Conservation (phyloP, 2,329 filamentous ascomycete species). For the Colletotrichum spinosum region DNA sequence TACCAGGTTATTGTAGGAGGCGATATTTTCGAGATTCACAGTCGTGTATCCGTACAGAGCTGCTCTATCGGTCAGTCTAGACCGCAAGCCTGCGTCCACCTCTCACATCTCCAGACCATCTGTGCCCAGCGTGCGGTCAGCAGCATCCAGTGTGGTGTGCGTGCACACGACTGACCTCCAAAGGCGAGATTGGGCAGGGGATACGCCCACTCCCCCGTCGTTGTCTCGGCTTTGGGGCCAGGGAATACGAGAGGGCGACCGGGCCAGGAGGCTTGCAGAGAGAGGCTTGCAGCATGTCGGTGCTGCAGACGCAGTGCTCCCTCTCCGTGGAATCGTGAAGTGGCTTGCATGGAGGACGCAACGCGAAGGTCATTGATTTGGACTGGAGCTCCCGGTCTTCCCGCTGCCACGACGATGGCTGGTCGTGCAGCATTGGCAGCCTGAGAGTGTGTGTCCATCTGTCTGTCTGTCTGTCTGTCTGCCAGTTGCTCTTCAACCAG, state of each 20-base stretch:
- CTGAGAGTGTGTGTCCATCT: too few species aligned
- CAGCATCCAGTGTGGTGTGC: not conserved
- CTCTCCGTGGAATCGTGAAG: slow-evolving; percentile 1
- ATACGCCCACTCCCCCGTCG: slow-evolving; percentile 19
- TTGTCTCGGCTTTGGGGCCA: not conserved
- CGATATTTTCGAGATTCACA: too few species aligned
- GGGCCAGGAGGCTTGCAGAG: slow-evolving; percentile 32
- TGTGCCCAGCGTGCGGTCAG: too few species aligned
- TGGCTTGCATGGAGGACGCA: slow-evolving; percentile 28
- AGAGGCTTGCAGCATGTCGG: slow-evolving; percentile 25
- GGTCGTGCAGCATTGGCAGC: not conserved
- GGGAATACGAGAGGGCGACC: slow-evolving; percentile 33
- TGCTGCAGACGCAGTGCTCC: too few species aligned
- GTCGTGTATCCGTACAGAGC: too few species aligned
- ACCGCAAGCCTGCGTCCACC: too few species aligned
- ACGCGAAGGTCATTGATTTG: not conserved
- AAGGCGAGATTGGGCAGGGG: slow-evolving; percentile 28
- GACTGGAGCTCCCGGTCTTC: slow-evolving; percentile 2
- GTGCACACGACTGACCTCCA: slow-evolving; percentile 15
- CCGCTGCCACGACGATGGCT: too few species aligned
- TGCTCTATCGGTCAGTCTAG: too few species aligned
- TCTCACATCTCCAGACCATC: too few species aligned
- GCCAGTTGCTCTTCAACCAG: not conserved
- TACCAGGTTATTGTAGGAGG: too few species aligned
- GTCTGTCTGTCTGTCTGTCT: too few species aligned